A percentile compares a stretch with the other conserved stretches of the same genome.
phyloP scores from a whole-genome alignment of 2,329 filamentous ascomycete genomes.

The Xylaria sp. region DNA sequence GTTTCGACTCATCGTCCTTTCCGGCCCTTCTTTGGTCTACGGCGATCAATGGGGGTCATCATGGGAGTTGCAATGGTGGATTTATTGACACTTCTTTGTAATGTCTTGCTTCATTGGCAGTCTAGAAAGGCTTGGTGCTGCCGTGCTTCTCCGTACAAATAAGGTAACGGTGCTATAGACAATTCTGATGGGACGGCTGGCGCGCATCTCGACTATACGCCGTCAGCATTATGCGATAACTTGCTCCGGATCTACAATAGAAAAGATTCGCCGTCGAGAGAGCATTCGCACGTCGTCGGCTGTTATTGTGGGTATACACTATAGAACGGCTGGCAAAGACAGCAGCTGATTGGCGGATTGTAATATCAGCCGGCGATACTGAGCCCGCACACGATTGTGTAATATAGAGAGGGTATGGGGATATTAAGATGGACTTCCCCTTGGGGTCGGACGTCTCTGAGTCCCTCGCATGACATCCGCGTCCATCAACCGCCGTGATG shows the following conservation, averaged over 20 bases:
- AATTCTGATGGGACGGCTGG: slow-evolving; percentile 6
- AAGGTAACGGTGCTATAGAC: neutral
- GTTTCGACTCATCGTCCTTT: slow-evolving; percentile 15
- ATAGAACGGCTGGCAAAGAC: slow-evolving; percentile 13
- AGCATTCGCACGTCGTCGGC: slow-evolving; percentile 13
- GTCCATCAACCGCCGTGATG: slow-evolving; percentile 22
- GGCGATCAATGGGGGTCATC: slow-evolving; percentile 5
- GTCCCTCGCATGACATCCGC: slow-evolving; percentile 11
- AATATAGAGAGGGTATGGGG: neutral
- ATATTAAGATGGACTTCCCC: slow-evolving; percentile 26
- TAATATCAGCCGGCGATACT: slow-evolving; percentile 22
- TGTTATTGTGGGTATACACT: slow-evolving; percentile 15
- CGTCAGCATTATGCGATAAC: slow-evolving; percentile 27
- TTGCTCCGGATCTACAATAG: slow-evolving; percentile 23
- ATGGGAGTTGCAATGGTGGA: slow-evolving; percentile 2
- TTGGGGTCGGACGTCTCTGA: slow-evolving; percentile 14
- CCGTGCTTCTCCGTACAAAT: neutral
- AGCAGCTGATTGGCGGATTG: slow-evolving; percentile 30
- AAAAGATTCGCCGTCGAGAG: slow-evolving; percentile 17
- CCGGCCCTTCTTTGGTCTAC: slow-evolving; percentile 9
- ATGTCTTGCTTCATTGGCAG: neutral
- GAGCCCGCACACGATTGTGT: slow-evolving; percentile 18
- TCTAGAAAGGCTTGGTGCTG: neutral
- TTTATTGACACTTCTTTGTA: neutral
- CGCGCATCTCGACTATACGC: slow-evolving; percentile 3